A percentile compares a stretch with the other conserved stretches of the same genome.
Evolutionary conservation across 2,329 filamentous ascomycete genomes (phyloP).

Genomic region (Parastagonospora nodorum): DNA sequence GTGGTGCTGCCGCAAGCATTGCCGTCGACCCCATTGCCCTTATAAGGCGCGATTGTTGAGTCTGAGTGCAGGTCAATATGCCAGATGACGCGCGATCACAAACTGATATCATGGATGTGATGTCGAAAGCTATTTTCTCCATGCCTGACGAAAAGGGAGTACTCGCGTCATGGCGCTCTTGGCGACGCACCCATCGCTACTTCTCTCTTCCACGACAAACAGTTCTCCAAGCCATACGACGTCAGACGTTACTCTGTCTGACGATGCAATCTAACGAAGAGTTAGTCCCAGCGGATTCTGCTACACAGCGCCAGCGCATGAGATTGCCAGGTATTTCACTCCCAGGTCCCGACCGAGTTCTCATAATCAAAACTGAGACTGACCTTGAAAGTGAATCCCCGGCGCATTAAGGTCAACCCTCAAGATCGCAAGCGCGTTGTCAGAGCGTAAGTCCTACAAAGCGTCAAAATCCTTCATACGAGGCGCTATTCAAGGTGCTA

Average conservation of each 20-base stretch:
- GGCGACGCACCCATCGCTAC: neutral
- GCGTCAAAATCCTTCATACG: neutral
- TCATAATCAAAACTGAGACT: no score
- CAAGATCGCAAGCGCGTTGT: slow-evolving; percentile 28
- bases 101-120: neutral
- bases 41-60: neutral
- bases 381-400: slow-evolving; percentile 18
- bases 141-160: neutral
- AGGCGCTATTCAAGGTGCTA: neutral
- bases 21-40: neutral
- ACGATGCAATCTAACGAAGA: slow-evolving; percentile 15
- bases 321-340: slow-evolving; percentile 7
- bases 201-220: neutral
- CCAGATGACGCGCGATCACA: neutral
- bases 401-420: slow-evolving; percentile 29
- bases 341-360: no score
- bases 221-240: slow-evolving; percentile 1
- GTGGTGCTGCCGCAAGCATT: neutral
- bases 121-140: neutral
- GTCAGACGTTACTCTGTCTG: slow-evolving; percentile 7
- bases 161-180: slow-evolving; percentile 3
- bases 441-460: slow-evolving; percentile 22
- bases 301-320: slow-evolving; percentile 15
- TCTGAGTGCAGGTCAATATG: neutral
- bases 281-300: slow-evolving; percentile 11